A percentile compares a stretch with the other conserved stretches of the same genome.
Conservation (phyloP, 176 grass and related monocot genomes). For the Eragrostis nindensis region DNA sequence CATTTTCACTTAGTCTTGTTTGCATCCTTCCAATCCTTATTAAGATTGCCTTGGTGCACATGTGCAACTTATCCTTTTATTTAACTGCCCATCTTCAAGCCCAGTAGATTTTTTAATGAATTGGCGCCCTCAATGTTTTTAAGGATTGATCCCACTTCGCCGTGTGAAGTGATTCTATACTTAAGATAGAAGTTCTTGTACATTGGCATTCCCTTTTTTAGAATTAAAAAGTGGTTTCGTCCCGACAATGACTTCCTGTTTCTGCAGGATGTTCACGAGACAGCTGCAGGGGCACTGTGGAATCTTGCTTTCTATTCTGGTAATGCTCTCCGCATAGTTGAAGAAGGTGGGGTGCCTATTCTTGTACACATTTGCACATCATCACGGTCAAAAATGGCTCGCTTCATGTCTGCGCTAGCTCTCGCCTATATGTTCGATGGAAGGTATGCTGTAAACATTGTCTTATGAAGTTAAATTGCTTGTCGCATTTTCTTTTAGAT, state of each 20-base stretch:
- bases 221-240: background rate
- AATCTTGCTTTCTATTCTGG: slow-evolving; percentile 97
- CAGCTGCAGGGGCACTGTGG: slow-evolving; percentile 99
- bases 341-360: slow-evolving; percentile 95
- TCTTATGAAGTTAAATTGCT: slow-evolving; percentile 2
- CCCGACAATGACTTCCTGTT: slow-evolving; percentile 9
- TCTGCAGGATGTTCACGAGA: slow-evolving; percentile 97
- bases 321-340: slow-evolving; percentile 92
- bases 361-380: slow-evolving; percentile 92
- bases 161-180: slow-evolving; percentile 7
- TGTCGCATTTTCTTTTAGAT: slow-evolving; percentile 12
- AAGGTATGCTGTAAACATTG: slow-evolving; percentile 55
- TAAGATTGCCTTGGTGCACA: background rate
- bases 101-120: slow-evolving; percentile 1
- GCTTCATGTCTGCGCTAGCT: slow-evolving; percentile 98
- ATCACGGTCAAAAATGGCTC: slow-evolving; percentile 95
- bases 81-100: slow-evolving; percentile 20
- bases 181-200: slow-evolving; percentile 14
- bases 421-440: slow-evolving; percentile 99
- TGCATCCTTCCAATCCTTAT: background rate
- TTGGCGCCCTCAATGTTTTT: background rate
- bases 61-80: slow-evolving; percentile 14
- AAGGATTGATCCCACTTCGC: slow-evolving; percentile 10
- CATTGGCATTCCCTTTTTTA: slow-evolving; percentile 13
- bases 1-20: background rate